These are phyloP conservation scores for Xylogone sp. DNA, from an alignment of 2,329 filamentous ascomycete species.

Conservation along the genomic window DNA sequence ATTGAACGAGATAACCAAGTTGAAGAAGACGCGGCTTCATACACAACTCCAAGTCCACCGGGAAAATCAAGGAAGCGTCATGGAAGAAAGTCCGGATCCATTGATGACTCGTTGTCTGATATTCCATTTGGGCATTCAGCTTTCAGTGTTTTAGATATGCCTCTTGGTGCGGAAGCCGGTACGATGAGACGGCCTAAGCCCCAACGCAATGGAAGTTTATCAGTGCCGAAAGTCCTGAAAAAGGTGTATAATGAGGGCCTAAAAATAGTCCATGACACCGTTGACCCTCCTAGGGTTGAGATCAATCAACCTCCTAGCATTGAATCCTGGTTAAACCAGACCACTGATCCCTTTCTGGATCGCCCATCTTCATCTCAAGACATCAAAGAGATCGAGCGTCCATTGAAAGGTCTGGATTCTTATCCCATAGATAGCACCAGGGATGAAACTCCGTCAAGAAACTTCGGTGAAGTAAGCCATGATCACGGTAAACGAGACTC, in stretches of 20 bases:
- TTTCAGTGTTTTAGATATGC: constrained; percentile 61
- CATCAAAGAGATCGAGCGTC: constrained; percentile 8
- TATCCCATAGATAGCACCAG: constrained; percentile 18
- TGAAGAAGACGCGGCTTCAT: constrained; percentile 16
- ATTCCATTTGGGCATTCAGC: constrained; percentile 63
- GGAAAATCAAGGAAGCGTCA: constrained; percentile 13
- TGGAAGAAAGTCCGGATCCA: constrained; percentile 17
- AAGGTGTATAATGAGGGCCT: constrained; percentile 61
- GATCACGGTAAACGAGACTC: constrained; percentile 11
- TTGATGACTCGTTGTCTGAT: constrained; percentile 48
- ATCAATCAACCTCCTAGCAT: constrained; percentile 59
- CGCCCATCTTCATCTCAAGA: constrained; percentile 9
- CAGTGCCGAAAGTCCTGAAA: constrained; percentile 60
- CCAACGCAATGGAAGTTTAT: constrained; percentile 55
- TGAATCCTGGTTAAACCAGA: constrained; percentile 61
- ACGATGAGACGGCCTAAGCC: constrained; percentile 38
- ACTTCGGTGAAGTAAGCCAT: background rate
- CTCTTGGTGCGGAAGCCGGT: constrained; percentile 43
- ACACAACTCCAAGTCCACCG: constrained; percentile 18
- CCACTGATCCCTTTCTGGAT: constrained; percentile 60
- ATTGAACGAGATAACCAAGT: constrained; percentile 12
- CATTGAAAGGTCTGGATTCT: constrained; percentile 28
- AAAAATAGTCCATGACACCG: constrained; percentile 60
- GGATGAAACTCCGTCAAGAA: constrained; percentile 2
- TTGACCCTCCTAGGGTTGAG: constrained; percentile 49